phyloP scores from a whole-genome alignment of 2,329 filamentous ascomycete genomes.

The Aspergillus glaucus region DNA sequence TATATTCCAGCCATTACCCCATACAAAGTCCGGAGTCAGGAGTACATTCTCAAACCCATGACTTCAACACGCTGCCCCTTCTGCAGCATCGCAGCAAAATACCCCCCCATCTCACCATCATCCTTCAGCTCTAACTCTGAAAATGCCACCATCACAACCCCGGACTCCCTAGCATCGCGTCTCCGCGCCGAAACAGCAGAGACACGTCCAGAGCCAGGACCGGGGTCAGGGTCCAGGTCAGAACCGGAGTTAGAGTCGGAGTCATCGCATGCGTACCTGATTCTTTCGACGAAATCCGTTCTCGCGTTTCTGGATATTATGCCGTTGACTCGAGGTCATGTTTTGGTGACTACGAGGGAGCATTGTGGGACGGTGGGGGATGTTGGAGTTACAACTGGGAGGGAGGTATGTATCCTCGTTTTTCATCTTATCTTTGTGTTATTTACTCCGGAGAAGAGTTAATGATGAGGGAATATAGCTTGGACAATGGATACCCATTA shows the following conservation, averaged over 20 bases:
- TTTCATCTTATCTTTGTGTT: slow-evolving; percentile 26
- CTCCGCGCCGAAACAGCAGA: too few relatives aligned
- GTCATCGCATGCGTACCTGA: slow-evolving; percentile 43
- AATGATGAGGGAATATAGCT: slow-evolving; percentile 22
- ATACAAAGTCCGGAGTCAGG: not conserved
- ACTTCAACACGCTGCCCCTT: slow-evolving; percentile 45
- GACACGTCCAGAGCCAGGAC: slow-evolving; percentile 10
- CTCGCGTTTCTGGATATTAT: slow-evolving; percentile 91
- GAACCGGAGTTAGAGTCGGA: not conserved
- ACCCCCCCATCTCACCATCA: slow-evolving; percentile 35
- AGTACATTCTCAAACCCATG: not conserved
- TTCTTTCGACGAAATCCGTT: slow-evolving; percentile 70
- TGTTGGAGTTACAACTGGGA: slow-evolving; percentile 56
- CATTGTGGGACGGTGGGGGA: slow-evolving; percentile 76
- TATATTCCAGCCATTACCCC: not conserved
- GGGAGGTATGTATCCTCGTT: slow-evolving; percentile 51
- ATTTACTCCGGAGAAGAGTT: not conserved
- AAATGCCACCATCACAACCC: not conserved
- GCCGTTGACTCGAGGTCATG: slow-evolving; percentile 75
- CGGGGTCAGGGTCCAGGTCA: not conserved
- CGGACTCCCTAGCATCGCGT: slow-evolving; percentile 3
- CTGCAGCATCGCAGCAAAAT: slow-evolving; percentile 51
- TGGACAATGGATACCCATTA: slow-evolving; percentile 40
- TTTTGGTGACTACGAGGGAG: slow-evolving; percentile 70
- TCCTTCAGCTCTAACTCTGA: slow-evolving; percentile 17